Conservation (phyloP, 176 grass and related monocot genomes). For the Oryza glumipatula region DNA sequence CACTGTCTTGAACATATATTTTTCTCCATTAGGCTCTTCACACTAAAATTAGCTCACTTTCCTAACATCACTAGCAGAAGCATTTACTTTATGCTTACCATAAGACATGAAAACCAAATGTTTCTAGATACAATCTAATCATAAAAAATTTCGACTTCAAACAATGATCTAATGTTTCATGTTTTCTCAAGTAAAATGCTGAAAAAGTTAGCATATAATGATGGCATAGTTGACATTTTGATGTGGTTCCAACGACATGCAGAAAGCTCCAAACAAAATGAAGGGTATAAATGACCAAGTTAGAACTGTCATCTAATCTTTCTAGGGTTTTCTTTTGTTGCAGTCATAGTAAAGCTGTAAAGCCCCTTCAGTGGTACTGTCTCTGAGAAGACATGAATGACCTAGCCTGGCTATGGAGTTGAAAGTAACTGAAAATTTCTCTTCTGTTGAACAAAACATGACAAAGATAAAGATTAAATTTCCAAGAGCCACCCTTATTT, state of each 20-base stretch:
- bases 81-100: constrained; percentile 17
- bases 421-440: not conserved
- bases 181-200: constrained; percentile 2
- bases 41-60: not conserved
- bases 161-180: not conserved
- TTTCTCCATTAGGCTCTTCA: constrained; percentile 13
- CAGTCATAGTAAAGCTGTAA: constrained; percentile 8
- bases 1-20: not conserved
- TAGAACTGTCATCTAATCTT: not conserved
- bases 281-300: constrained; percentile 2
- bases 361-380: not conserved
- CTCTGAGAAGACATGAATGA: not conserved
- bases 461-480: constrained; percentile 2
- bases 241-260: not conserved
- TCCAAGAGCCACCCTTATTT: not conserved
- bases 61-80: not conserved
- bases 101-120: not conserved
- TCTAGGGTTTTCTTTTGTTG: not conserved
- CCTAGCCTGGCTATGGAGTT: not conserved
- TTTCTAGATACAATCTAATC: not conserved
- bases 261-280: not conserved
- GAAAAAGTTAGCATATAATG: not conserved
- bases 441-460: not conserved
- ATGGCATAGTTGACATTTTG: not conserved
- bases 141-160: not conserved